A percentile compares a stretch with the other conserved stretches of the same genome.
Evolutionary conservation across 2,329 filamentous ascomycete genomes (phyloP).

Genomic region (Fusarium subtropicale): DNA sequence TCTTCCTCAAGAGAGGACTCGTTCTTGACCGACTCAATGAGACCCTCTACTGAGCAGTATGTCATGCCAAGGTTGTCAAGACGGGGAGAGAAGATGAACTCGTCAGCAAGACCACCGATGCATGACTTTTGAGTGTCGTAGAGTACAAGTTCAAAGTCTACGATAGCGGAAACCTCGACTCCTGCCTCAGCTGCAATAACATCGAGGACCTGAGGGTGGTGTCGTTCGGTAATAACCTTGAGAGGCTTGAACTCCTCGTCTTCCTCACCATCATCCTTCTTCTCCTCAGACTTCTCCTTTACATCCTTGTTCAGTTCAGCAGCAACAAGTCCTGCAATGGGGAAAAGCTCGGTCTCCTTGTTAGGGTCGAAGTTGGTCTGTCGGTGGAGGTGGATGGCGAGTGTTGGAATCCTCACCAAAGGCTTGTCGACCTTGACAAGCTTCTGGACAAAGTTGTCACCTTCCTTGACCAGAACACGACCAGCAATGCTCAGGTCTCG

Average conservation of each 20-base stretch:
- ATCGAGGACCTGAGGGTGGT: slow-evolving; percentile 88
- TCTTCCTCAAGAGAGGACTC: slow-evolving; percentile 77
- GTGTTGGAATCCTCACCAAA: slow-evolving; percentile 89
- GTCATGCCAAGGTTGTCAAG: slow-evolving; percentile 98
- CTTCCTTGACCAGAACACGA: slow-evolving; percentile 81
- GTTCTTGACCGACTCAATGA: slow-evolving; percentile 81
- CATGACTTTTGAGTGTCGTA: slow-evolving; percentile 95
- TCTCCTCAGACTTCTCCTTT: slow-evolving; percentile 57
- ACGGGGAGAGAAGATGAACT: slow-evolving; percentile 95
- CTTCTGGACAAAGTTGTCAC: slow-evolving; percentile 80
- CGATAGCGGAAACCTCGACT: slow-evolving; percentile 75
- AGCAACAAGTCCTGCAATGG: slow-evolving; percentile 87
- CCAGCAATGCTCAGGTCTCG: slow-evolving; percentile 92
- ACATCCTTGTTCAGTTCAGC: slow-evolving; percentile 86
- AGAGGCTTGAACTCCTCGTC: slow-evolving; percentile 77
- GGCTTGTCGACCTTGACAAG: slow-evolving; percentile 92
- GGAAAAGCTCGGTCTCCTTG: slow-evolving; percentile 96
- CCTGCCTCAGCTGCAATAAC: slow-evolving; percentile 84
- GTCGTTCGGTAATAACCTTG: slow-evolving; percentile 80
- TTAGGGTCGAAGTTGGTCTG: slow-evolving; percentile 90
- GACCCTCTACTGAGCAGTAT: slow-evolving; percentile 86
- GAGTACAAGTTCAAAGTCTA: slow-evolving; percentile 96
- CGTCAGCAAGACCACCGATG: slow-evolving; percentile 89
- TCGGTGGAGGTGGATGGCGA: slow-evolving; percentile 94
- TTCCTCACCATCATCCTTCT: slow-evolving; percentile 52